Percentiles rank a stretch among this genome's conserved stretches.
Evolutionary conservation across 2,329 filamentous ascomycete genomes (phyloP).

Genomic region (Chalaropsis ovoidea): DNA sequence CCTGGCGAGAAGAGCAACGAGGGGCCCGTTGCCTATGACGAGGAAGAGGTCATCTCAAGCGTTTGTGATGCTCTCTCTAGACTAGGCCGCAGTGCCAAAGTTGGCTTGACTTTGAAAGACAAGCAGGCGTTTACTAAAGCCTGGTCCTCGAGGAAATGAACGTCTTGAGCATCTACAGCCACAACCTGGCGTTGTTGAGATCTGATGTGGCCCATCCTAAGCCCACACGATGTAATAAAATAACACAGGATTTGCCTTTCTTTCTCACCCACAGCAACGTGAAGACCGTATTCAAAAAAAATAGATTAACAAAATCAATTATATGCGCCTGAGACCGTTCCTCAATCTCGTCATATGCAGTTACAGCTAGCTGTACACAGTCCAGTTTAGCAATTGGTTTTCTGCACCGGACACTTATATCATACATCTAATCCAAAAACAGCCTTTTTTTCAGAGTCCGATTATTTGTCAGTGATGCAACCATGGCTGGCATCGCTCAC

Average conservation of each 20-base stretch:
- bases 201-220: not conserved
- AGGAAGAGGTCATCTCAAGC: slow-evolving; percentile 62
- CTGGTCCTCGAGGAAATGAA: slow-evolving; percentile 40
- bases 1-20: slow-evolving; percentile 32
- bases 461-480: slow-evolving; percentile 43
- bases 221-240: not conserved
- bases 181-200: not conserved
- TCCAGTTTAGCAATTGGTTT: not conserved
- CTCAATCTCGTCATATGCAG: slow-evolving; percentile 14
- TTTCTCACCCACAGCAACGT: not conserved
- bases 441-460: not conserved
- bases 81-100: slow-evolving; percentile 76
- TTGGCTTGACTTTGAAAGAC: slow-evolving; percentile 71
- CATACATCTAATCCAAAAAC: slow-evolving; percentile 4
- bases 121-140: slow-evolving; percentile 73
- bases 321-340: slow-evolving; percentile 22
- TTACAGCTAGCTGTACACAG: not conserved
- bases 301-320: slow-evolving; percentile 21
- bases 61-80: slow-evolving; percentile 81
- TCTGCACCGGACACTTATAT: not conserved
- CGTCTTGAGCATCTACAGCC: not conserved
- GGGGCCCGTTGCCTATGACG: slow-evolving; percentile 40
- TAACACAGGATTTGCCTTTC: not conserved
- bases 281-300: slow-evolving; percentile 19
- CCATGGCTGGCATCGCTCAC: slow-evolving; percentile 51